Conservation (phyloP, 192 early-diverging fungal genomes). For the Pilaira anomala region DNA sequence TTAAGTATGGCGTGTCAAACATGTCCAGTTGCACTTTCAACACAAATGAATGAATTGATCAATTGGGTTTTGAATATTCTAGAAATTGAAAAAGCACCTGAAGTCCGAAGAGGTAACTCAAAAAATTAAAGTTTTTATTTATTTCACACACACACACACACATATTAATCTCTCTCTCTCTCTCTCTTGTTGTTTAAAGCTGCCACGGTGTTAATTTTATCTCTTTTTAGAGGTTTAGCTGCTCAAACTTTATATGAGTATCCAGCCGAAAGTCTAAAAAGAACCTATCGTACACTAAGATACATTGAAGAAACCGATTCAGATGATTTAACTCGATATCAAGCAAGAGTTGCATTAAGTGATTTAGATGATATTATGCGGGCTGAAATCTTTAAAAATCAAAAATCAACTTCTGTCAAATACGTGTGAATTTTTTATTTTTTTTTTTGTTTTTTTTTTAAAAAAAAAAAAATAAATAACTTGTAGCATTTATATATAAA, state of each 20-base stretch:
- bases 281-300: constrained; percentile 54
- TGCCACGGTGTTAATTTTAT: constrained; percentile 65
- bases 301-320: constrained; percentile 63
- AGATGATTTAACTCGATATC: constrained; percentile 68
- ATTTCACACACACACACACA: not conserved
- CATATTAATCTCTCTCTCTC: too few species aligned
- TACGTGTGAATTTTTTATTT: not conserved
- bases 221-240: constrained; percentile 68
- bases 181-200: constrained; percentile 52
- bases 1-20: constrained; percentile 68
- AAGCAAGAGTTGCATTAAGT: constrained; percentile 67
- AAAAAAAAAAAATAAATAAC: too few species aligned
- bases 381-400: constrained; percentile 27
- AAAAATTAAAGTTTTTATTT: constrained; percentile 6
- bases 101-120: constrained; percentile 58
- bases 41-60: constrained; percentile 62
- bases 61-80: constrained; percentile 69
- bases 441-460: too few species aligned
- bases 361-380: constrained; percentile 66
- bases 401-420: constrained; percentile 3
- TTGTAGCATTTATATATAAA: too few species aligned
- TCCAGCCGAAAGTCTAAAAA: constrained; percentile 55
- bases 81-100: constrained; percentile 56
- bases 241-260: constrained; percentile 50
- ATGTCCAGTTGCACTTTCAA: constrained; percentile 64